Evolutionary conservation across 305 asterid genomes (phyloP), one percentile per base, ranked within the genome.

Genomic region (Plantago coronopus): DNA sequence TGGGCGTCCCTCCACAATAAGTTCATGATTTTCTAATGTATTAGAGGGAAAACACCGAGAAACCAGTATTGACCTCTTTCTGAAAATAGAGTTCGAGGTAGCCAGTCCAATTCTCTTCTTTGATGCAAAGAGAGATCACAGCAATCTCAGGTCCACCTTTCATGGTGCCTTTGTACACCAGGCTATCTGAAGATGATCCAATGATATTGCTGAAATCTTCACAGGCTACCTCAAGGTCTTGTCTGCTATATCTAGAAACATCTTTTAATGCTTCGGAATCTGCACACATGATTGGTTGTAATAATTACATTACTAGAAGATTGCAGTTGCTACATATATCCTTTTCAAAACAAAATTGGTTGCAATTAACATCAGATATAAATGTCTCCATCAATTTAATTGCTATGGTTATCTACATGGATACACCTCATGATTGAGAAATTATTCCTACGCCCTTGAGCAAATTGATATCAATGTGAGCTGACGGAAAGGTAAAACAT

Each of bases 201-300:
- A 94, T 94, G 64, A 94, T 94, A 76, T 94, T 94, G 83, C 97
- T 94, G 74, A 89, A 94, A 79, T 89, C 99, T 83, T 94, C 99
- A 69, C 99, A 94, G 34, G 99, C 99, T 29, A 81, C 78, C 73
- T 90, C 99, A 4, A 94, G 97, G 71, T 89, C 99, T 74, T 82
- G 91, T 70, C 95, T 67, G 87, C 79, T 86, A 74, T 81, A 90
- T 73, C 80, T 78, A 58, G 54, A 55, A 10, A 85, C 89, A 55
- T 84, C 78, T 76, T 82, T 90, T 75, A 90, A 64, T 62, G 81
- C 70, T 47, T 81, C 95, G 5, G 95, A 63, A 83, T 94, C 99
- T 90, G 85, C 61, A 74, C 9, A 61, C 48, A 42, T 44, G 62
- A 44, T 57, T 27, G 8, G 50, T 34, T 29, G 54, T 0, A 49